Base-by-base conservation (phyloP, 2,329 filamentous ascomycete genomes). In the Colletotrichum sublineola region DNA sequence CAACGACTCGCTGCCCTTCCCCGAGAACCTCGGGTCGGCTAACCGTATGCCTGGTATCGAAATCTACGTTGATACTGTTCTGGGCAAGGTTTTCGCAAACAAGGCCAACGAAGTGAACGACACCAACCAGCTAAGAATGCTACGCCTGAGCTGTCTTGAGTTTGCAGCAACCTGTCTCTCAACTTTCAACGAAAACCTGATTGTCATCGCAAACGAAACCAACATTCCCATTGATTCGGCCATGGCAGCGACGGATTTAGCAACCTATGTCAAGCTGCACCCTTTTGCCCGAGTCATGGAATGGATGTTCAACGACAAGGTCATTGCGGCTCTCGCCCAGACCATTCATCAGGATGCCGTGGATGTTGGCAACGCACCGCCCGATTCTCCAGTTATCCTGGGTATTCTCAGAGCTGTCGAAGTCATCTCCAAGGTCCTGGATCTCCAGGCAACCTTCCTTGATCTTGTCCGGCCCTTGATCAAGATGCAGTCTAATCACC, bases 241-340 rank as follows among this genome's bases (percentile, higher is more conserved):
- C 20, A 94, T 97, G 75, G 88, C 88, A 53, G 88, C 94, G 5
- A 92, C 92, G 3, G 93, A 93, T 68, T 85, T 98, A 5, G 90
- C 91, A 62, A 88, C 89, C 7, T 99, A 99, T 79, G 91, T 96
- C 71, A 90, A 91, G 33, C 88, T 97, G 65, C 97, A 99, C 82
- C 96, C 97, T 0, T 99, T 98, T 78, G 91, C 94, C 3, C 91
- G 97, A 71, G 92, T 97, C 20, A 98, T 98, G 93, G 96, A 99
- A 79, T 98, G 96, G 95, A 90, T 99, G 82, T 97, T 97, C 82
- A 98, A 97, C 79, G 94, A 97, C 78, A 94, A 93, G 75, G 94
- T 98, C 31, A 90, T 97, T 77, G 89, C 89, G 75, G 90, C 92
- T 18, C 83, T 99, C 2, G 96, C 98, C 81, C 87, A 90, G 68